Evolutionary conservation across 2,329 filamentous ascomycete genomes (phyloP), one percentile per base, ranked within the genome.

Genomic region (Simplicillium sp.): DNA sequence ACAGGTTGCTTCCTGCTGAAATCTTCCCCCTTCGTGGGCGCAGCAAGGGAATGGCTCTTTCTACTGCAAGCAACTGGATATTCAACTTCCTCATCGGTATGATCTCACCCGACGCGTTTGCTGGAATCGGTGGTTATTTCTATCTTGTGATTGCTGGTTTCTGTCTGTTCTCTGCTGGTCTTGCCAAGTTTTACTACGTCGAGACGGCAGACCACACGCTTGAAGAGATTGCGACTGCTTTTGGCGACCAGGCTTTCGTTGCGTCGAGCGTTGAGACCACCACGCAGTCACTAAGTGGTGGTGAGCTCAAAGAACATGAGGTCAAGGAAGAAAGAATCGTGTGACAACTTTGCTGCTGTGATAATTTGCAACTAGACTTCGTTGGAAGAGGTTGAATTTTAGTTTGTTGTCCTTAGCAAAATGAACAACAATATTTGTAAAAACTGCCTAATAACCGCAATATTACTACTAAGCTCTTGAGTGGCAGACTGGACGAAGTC

Each of bases 131-230:
- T 49, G 88, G 82, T 59, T 70, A 70, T 2, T 86, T 85, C 51
- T 84, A 84, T 2, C 85, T 87, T 47, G 77, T 89, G 25, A 88
- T 88, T 58, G 84, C 82, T 0, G 80, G 70, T 0, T 87, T 82
- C 54, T 82, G 84, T 50, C 63, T 85, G 15, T 65, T 75, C 0
- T 82, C 74, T 1, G 74, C 77, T 0, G 47, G 78, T 0, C 59
- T 87, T 12, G 82, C 88, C 25, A 89, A 82, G 65, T 84, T 89
- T 62, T 87, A 87, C 57, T 73, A 88, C 39, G 77, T 83, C 42
- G 84, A 89, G 56, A 80, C 75, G 36, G 80, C 84, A 54, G 84
- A 81, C 40, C 74, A 83, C 7, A 80, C 77, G 0, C 69, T 90
- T 2, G 85, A 90, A 62, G 83, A 89, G 57, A 83, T 90, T 42